A percentile compares a stretch with the other conserved stretches of the same genome.
Conservation (phyloP, 225 moss, liverwort and hornwort species). For the Pseudisothecium myosuroides region DNA sequence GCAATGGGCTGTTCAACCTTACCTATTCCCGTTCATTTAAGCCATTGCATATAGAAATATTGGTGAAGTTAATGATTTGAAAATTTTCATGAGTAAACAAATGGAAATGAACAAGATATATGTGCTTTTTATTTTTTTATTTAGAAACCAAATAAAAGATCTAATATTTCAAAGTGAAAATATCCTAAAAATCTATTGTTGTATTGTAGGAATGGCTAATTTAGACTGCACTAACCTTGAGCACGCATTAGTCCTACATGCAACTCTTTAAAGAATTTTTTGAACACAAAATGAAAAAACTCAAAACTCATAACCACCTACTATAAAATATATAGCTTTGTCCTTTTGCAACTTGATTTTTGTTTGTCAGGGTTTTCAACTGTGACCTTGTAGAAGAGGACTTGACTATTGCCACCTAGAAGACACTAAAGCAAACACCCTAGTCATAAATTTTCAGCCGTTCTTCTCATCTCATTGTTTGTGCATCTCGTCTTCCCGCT, state of each 20-base stretch:
- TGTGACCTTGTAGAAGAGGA: neutral
- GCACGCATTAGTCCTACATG: rapidly evolving
- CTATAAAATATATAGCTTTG: neutral
- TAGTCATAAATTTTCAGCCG: neutral
- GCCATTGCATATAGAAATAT: neutral
- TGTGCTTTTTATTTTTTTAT: too few species aligned
- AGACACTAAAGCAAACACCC: too few species aligned
- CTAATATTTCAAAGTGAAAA: neutral
- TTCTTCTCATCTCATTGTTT: neutral
- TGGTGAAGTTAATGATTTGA: neutral
- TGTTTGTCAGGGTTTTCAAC: neutral
- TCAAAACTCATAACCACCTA: neutral
- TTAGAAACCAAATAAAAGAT: neutral
- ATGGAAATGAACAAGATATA: rapidly evolving
- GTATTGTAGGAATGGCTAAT: neutral
- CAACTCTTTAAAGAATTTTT: rapidly evolving
- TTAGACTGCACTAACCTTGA: neutral
- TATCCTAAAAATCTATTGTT: neutral
- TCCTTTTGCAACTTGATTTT: neutral
- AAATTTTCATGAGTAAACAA: neutral
- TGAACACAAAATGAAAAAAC: neutral
- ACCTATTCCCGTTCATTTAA: too few species aligned
- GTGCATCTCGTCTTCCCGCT: rapidly evolving
- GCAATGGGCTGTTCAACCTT: too few species aligned
- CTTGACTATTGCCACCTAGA: neutral